Evolutionary conservation across 768 basidiomycete genomes (phyloP).

Genomic region (Tulasnella sp.): DNA sequence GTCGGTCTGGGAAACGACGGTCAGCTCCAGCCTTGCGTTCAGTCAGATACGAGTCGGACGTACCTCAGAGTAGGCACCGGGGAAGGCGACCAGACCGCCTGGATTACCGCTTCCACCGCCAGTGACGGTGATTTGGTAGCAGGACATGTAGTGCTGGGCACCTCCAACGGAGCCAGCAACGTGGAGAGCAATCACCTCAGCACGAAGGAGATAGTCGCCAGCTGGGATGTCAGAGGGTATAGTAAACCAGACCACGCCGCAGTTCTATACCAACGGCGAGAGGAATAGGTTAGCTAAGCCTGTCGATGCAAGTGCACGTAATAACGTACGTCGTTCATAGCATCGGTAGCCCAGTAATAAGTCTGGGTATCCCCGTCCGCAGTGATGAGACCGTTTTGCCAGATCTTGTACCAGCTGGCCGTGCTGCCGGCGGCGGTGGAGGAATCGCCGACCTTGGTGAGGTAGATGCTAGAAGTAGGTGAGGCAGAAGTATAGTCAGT

Average conservation of each 20-base stretch:
- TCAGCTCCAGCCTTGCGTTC: neutral
- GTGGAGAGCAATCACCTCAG: constrained; percentile 42
- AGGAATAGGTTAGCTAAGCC: neutral
- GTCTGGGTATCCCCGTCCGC: constrained; percentile 31
- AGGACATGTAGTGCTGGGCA: constrained; percentile 36
- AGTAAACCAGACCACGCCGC: constrained; percentile 38
- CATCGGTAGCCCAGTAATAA: constrained; percentile 21
- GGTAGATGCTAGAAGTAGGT: neutral
- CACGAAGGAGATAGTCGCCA: constrained; percentile 44
- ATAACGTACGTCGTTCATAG: constrained; percentile 15
- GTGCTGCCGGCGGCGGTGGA: constrained; percentile 38
- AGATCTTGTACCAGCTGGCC: constrained; percentile 46
- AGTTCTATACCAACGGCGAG: constrained; percentile 1
- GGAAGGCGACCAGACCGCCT: constrained; percentile 42
- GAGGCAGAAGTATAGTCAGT: neutral
- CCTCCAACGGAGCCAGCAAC: constrained; percentile 41
- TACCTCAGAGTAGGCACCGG: constrained; percentile 37
- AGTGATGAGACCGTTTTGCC: constrained; percentile 43
- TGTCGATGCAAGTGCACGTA: neutral
- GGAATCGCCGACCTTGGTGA: constrained; percentile 41
- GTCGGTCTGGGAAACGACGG: constrained; percentile 26
- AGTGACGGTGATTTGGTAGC: constrained; percentile 42
- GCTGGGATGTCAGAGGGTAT: constrained; percentile 37
- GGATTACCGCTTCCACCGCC: constrained; percentile 40
- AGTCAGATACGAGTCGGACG: neutral